Conservation (phyloP, 192 early-diverging fungal genomes). For the Borealophlyctis nickersoniae region DNA sequence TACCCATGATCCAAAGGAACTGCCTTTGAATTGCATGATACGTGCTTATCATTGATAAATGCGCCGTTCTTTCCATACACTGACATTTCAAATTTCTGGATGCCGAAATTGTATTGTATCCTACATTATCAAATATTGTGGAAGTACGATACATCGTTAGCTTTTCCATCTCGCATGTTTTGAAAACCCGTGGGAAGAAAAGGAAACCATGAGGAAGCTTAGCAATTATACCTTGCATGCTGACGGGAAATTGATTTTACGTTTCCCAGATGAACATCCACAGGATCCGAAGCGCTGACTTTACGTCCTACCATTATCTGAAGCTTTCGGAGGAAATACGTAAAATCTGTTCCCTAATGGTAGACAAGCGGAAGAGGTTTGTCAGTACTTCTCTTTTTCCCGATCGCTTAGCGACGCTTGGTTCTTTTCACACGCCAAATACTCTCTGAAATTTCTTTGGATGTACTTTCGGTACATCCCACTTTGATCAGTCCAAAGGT, state of each 20-base stretch:
- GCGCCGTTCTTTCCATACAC: constrained; percentile 88
- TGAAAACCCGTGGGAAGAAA: too few relatives aligned
- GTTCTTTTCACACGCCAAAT: too few relatives aligned
- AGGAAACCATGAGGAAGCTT: too few relatives aligned
- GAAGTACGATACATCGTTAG: too few relatives aligned
- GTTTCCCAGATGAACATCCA: constrained; percentile 84
- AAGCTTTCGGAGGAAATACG: constrained; percentile 81
- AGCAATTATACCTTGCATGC: constrained; percentile 69
- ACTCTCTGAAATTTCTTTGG: too few relatives aligned
- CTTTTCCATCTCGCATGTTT: too few relatives aligned
- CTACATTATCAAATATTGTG: too few relatives aligned
- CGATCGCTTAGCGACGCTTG: too few relatives aligned
- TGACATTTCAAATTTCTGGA: constrained; percentile 77
- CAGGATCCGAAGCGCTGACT: constrained; percentile 46
- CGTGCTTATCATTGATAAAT: constrained; percentile 79
- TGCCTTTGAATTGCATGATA: constrained; percentile 58
- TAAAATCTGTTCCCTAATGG: constrained; percentile 66
- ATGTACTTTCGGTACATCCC: too few relatives aligned
- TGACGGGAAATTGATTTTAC: constrained; percentile 82
- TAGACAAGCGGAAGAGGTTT: neutral
- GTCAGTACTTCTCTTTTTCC: too few relatives aligned
- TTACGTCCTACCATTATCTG: constrained; percentile 76
- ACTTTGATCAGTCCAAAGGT: too few relatives aligned
- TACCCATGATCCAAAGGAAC: constrained; percentile 64
- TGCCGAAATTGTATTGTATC: constrained; percentile 81